Percentiles rank a stretch among this genome's conserved stretches.
phyloP scores from a whole-genome alignment of 2,329 filamentous ascomycete genomes.

The Fusarium pininemorale region DNA sequence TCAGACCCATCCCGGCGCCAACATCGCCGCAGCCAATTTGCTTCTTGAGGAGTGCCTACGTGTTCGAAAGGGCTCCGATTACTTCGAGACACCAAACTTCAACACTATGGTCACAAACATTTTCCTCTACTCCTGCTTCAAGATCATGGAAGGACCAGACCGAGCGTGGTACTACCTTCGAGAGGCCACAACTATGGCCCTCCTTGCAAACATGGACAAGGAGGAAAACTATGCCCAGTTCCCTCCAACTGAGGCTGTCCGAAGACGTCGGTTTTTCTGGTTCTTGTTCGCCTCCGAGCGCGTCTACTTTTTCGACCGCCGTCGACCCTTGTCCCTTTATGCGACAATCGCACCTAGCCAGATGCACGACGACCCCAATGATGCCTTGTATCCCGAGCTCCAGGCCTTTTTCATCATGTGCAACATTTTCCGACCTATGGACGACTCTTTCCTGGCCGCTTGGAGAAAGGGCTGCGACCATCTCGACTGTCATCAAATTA shows the following conservation, averaged over 20 bases:
- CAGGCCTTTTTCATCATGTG: slow-evolving; percentile 68
- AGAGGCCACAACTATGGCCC: slow-evolving; percentile 76
- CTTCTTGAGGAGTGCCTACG: slow-evolving; percentile 73
- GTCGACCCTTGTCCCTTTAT: slow-evolving; percentile 76
- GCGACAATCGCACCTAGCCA: slow-evolving; percentile 74
- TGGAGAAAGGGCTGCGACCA: slow-evolving; percentile 73
- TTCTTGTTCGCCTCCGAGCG: slow-evolving; percentile 76
- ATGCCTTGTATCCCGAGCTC: slow-evolving; percentile 62
- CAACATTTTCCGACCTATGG: slow-evolving; percentile 71
- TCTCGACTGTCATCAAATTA: slow-evolving; percentile 66
- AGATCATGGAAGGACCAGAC: slow-evolving; percentile 49
- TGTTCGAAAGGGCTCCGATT: slow-evolving; percentile 71
- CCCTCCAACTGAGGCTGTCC: slow-evolving; percentile 67
- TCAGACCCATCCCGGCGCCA: slow-evolving; percentile 66
- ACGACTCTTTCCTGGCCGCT: slow-evolving; percentile 68
- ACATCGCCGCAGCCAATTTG: slow-evolving; percentile 70
- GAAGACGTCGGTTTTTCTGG: slow-evolving; percentile 76
- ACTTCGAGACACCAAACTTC: slow-evolving; percentile 63
- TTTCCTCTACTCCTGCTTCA: slow-evolving; percentile 77
- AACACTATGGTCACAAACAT: slow-evolving; percentile 77
- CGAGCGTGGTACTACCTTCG: slow-evolving; percentile 83
- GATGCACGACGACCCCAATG: slow-evolving; percentile 67
- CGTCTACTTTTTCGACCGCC: slow-evolving; percentile 75
- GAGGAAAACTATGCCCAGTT: slow-evolving; percentile 70
- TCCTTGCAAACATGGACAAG: slow-evolving; percentile 68